Conservation (phyloP, 139 green algal genomes). For the Volvox africanus region DNA sequence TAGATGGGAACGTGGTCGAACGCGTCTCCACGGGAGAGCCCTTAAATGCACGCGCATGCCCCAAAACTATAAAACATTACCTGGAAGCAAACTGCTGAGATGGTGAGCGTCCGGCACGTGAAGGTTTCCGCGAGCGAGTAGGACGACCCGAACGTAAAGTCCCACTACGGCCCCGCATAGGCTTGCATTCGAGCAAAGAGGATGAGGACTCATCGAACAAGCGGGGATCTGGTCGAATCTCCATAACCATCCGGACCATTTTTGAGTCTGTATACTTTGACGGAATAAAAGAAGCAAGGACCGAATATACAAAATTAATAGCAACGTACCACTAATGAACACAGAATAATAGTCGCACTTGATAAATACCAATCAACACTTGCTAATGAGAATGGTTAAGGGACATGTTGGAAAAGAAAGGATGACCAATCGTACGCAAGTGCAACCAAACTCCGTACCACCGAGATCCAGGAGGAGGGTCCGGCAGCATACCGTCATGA, state of each 20-base stretch:
- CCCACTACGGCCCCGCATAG: background rate
- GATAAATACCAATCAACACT: no score
- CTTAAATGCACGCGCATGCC: background rate
- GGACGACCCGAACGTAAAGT: background rate
- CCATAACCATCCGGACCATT: slow-evolving; percentile 36
- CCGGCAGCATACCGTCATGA: background rate
- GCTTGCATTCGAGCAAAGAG: slow-evolving; percentile 6
- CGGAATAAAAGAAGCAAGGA: no score
- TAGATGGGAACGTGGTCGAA: slow-evolving; percentile 2
- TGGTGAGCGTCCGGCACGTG: background rate
- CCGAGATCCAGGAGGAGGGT: background rate
- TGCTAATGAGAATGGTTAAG: no score
- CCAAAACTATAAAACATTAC: background rate
- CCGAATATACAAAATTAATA: no score
- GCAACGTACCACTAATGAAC: no score
- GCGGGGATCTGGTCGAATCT: background rate
- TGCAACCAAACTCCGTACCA: background rate
- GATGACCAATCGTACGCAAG: background rate
- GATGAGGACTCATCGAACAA: background rate
- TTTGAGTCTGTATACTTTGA: background rate
- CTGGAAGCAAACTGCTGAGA: slow-evolving; percentile 17
- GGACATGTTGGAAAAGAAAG: no score
- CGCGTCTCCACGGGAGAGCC: background rate
- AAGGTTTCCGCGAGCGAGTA: background rate
- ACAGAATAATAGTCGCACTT: no score